Percentiles rank a stretch among this genome's conserved stretches.
phyloP scores from a whole-genome alignment of 2,329 filamentous ascomycete genomes.

The Helotiales sp. region DNA sequence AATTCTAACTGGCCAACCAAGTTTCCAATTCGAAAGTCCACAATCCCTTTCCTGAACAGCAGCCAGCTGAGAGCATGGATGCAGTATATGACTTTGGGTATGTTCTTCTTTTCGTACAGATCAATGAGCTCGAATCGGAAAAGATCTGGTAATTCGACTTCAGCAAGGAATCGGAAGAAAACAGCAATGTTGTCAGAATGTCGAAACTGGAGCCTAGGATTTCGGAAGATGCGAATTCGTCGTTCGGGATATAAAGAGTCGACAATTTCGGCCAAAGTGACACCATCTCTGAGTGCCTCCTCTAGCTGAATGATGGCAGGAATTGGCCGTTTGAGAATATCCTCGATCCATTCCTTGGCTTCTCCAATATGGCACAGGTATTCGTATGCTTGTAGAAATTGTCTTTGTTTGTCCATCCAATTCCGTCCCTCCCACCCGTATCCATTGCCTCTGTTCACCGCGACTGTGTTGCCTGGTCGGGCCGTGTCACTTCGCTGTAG shows the following conservation, averaged over 20 bases:
- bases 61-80: constrained; percentile 97
- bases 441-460: constrained; percentile 47
- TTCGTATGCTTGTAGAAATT: constrained; percentile 95
- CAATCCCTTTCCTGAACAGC: constrained; percentile 91
- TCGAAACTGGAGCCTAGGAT: constrained; percentile 83
- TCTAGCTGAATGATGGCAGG: constrained; percentile 93
- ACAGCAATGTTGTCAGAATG: constrained; percentile 98
- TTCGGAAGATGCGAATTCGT: constrained; percentile 78
- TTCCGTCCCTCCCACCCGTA: constrained; percentile 81
- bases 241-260: constrained; percentile 80
- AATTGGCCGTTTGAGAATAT: constrained; percentile 80
- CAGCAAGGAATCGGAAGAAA: constrained; percentile 91
- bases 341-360: constrained; percentile 98
- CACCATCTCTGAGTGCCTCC: constrained; percentile 87
- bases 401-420: constrained; percentile 99
- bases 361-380: constrained; percentile 99
- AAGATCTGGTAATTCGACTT: constrained; percentile 88
- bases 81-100: constrained; percentile 98
- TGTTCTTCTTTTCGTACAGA: constrained; percentile 99
- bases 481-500: constrained; percentile 70
- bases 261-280: constrained; percentile 92
- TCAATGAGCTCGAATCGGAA: constrained; percentile 98
- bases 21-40: constrained; percentile 95
- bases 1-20: constrained; percentile 95
- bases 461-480: constrained; percentile 36